These are phyloP conservation scores for Penstemon eatonii DNA, from an alignment of 257 asterid species.

Conservation along the genomic window DNA sequence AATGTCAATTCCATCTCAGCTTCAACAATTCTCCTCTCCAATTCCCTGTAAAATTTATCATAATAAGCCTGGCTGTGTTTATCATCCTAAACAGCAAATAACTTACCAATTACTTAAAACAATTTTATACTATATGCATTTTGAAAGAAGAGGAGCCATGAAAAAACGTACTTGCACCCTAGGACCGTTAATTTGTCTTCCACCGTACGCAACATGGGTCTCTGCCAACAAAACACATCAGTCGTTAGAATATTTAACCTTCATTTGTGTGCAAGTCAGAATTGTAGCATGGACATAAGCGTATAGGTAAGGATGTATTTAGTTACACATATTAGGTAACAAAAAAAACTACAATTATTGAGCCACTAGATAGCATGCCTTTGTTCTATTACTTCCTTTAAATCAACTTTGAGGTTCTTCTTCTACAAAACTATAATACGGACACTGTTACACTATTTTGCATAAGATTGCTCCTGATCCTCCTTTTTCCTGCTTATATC, in stretches of 20 bases:
- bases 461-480: too few relatives aligned
- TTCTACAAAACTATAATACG: too few relatives aligned
- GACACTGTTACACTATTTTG: too few relatives aligned
- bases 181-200: slow-evolving; percentile 77
- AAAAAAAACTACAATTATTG: too few relatives aligned
- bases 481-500: too few relatives aligned
- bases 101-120: slow-evolving; percentile 12
- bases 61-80: slow-evolving; percentile 7
- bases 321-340: too few relatives aligned
- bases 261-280: neutral
- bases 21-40: slow-evolving; percentile 77
- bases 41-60: slow-evolving; percentile 45
- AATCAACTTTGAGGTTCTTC: too few relatives aligned
- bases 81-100: slow-evolving; percentile 14
- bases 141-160: slow-evolving; percentile 26
- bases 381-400: too few relatives aligned
- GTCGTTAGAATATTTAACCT: slow-evolving; percentile 7
- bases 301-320: neutral
- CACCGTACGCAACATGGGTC: slow-evolving; percentile 74
- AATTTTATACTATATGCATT: slow-evolving; percentile 14
- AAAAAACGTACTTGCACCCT: slow-evolving; percentile 80
- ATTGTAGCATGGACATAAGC: neutral
- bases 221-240: slow-evolving; percentile 51
- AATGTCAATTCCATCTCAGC: slow-evolving; percentile 87
- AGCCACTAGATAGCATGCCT: too few relatives aligned